Conservation (phyloP, 83 land plant genomes). For the Picea abies region DNA sequence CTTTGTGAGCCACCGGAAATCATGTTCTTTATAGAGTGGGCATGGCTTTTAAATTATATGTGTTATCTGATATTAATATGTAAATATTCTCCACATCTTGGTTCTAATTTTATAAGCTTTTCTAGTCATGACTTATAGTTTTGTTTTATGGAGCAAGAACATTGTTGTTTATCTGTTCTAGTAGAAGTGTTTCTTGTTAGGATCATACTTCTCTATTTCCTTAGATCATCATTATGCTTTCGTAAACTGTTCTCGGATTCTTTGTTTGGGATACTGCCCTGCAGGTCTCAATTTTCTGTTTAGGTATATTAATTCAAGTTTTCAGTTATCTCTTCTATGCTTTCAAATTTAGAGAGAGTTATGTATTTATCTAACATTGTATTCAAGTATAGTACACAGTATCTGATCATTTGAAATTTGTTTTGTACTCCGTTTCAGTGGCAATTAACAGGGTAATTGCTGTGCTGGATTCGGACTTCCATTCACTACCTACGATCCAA, state of each 20-base stretch:
- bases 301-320: background rate
- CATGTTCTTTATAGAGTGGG: background rate
- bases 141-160: background rate
- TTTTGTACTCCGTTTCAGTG: slow-evolving; percentile 47
- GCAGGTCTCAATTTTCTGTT: background rate
- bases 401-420: slow-evolving; percentile 8
- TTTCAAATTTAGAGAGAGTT: background rate
- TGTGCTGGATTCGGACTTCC: slow-evolving; percentile 94
- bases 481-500: slow-evolving; percentile 73
- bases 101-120: background rate
- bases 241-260: background rate
- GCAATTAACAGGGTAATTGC: slow-evolving; percentile 82
- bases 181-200: background rate
- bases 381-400: background rate
- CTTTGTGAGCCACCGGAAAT: background rate
- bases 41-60: background rate
- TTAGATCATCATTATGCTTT: background rate
- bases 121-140: background rate
- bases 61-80: background rate
- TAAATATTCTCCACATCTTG: background rate
- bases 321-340: background rate
- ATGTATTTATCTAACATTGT: no score
- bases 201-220: background rate
- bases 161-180: background rate
- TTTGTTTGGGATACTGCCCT: background rate